A percentile compares a stretch with the other conserved stretches of the same genome.
These are phyloP conservation scores for Gracilaria gracilis DNA, from an alignment of 23 red algal genomes.

Conservation along the genomic window DNA sequence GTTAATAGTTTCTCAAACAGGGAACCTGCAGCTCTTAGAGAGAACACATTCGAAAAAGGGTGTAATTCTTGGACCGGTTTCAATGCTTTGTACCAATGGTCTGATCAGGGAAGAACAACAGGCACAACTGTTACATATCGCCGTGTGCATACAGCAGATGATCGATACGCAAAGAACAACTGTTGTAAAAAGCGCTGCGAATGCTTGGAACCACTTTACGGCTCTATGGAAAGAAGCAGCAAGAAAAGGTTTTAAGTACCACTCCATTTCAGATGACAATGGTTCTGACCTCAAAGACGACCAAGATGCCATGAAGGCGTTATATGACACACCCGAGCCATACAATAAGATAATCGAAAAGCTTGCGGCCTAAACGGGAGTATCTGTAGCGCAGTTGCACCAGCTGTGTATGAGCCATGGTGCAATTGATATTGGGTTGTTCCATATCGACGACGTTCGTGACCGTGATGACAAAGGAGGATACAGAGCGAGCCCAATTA, in stretches of 20 bases:
- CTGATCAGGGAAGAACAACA: slow-evolving; percentile 30
- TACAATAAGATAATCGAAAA: slow-evolving; percentile 20
- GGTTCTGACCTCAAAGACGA: slow-evolving; percentile 64
- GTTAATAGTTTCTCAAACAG: slow-evolving; percentile 39
- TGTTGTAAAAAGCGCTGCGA: slow-evolving; percentile 13
- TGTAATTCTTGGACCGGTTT: slow-evolving; percentile 38
- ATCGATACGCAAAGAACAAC: slow-evolving; percentile 51
- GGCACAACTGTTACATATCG: slow-evolving; percentile 25
- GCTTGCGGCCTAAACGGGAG: slow-evolving; percentile 44
- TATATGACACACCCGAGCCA: slow-evolving; percentile 23
- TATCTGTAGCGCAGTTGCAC: slow-evolving; percentile 25
- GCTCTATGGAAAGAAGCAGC: slow-evolving; percentile 4
- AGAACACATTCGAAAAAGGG: slow-evolving; percentile 54
- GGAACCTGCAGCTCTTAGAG: slow-evolving; percentile 51
- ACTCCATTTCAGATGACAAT: slow-evolving; percentile 8
- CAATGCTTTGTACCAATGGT: slow-evolving; percentile 27
- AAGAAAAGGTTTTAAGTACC: slow-evolving; percentile 34
- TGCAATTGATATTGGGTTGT: slow-evolving; percentile 28
- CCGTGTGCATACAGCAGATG: slow-evolving; percentile 36
- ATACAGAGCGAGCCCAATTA: slow-evolving; percentile 6
- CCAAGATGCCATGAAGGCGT: slow-evolving; percentile 55
- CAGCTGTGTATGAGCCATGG: slow-evolving; percentile 34
- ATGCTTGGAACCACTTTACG: slow-evolving; percentile 43
- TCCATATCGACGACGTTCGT: slow-evolving; percentile 48
- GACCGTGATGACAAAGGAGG: slow-evolving; percentile 52